A percentile compares a stretch with the other conserved stretches of the same genome.
Conservation (phyloP, 1,139 yeast genomes). For the Yamadazyma triangularis region DNA sequence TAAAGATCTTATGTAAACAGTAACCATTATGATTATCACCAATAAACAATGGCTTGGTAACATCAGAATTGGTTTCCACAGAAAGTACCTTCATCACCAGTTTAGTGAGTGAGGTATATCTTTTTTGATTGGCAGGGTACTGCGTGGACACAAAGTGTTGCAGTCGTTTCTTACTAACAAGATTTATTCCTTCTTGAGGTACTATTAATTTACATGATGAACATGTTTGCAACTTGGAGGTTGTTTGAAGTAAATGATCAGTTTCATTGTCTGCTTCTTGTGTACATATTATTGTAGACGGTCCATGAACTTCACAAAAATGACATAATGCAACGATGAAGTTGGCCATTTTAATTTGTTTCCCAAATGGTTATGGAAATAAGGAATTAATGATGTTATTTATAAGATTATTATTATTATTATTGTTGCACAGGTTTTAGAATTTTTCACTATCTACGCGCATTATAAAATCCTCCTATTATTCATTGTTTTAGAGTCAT, state of each 20-base stretch:
- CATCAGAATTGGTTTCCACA: constrained; percentile 67
- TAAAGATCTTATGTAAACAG: constrained; percentile 63
- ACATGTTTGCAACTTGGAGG: constrained; percentile 46
- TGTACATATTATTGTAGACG: constrained; percentile 70
- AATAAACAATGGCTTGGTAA: constrained; percentile 62
- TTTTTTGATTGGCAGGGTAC: constrained; percentile 54
- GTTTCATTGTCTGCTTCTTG: constrained; percentile 27
- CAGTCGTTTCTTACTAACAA: constrained; percentile 16
- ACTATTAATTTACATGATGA: constrained; percentile 52
- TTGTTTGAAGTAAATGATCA: constrained; percentile 16
- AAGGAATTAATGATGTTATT: too few relatives aligned
- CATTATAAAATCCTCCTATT: too few relatives aligned
- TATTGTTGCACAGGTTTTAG: too few relatives aligned
- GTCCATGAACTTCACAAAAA: constrained; percentile 87
- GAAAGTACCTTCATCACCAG: constrained; percentile 63
- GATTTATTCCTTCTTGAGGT: constrained; percentile 35
- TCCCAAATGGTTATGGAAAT: too few relatives aligned
- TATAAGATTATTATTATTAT: too few relatives aligned
- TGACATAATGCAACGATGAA: constrained; percentile 62
- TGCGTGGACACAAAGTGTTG: constrained; percentile 44
- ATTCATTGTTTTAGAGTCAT: too few relatives aligned
- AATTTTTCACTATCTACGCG: too few relatives aligned
- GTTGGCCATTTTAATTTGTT: constrained; percentile 1
- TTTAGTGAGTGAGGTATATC: constrained; percentile 54
- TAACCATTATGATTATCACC: constrained; percentile 69